Evolutionary conservation across 2,329 filamentous ascomycete species (phyloP), one percentile per base, ranked within the genome.

Genomic region (Talaromyces piceae): DNA sequence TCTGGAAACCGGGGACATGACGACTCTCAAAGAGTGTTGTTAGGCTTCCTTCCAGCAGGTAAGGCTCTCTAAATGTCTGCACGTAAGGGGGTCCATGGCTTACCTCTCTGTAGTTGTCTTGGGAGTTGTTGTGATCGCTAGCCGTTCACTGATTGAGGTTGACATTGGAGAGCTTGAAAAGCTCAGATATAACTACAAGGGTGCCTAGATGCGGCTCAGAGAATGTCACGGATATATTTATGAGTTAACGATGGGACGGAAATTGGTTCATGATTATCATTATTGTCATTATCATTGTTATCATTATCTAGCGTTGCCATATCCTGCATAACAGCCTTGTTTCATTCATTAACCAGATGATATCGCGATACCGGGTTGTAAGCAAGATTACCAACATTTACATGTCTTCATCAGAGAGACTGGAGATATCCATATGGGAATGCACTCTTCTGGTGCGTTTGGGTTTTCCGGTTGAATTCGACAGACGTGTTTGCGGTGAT

Each of bases 181-280:
- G 51, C 63, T 73, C 43, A 66, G 64, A 33, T 73, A 73, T 54
- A 63, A 63, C 27, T 71, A 69, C 50, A 73, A 73, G 58, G 70
- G 70, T 28, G 70, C 67, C 23, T 70, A 64, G 46, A 18, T 25
- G 27, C 20, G 16, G n/a, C 5, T 37, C 31, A 11, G 12, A 33
- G 16, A 37, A 20, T 11, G 33, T n/a, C n/a, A n/a, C n/a, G n/a
- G n/a, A n/a, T n/a, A n/a, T n/a, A n/a, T n/a, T n/a, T n/a, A n/a
- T n/a, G n/a, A n/a, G n/a, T n/a, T n/a, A n/a, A n/a, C n/a, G n/a
- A n/a, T n/a, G n/a, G n/a, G n/a, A n/a, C n/a, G n/a, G n/a, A n/a
- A n/a, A n/a, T n/a, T n/a, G n/a, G n/a, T n/a, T n/a, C n/a, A n/a
- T n/a, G n/a, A n/a, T n/a, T n/a, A n/a, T n/a, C n/a, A n/a, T n/a